Evolutionary conservation across 2,329 filamentous ascomycete genomes (phyloP).

Genomic region (Dothideomycetes sp.): DNA sequence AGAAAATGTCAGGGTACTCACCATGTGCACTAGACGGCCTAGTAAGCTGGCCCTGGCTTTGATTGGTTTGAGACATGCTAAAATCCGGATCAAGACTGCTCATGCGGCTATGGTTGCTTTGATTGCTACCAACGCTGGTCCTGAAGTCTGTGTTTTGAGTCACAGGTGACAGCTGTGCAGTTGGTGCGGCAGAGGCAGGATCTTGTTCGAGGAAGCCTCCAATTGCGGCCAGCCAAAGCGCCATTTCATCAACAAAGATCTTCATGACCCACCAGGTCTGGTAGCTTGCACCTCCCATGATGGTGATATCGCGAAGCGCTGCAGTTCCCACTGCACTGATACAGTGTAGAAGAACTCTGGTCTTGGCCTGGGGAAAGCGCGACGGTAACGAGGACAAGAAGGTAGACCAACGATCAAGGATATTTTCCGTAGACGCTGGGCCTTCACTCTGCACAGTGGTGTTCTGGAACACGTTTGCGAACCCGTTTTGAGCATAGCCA

Average conservation of each 20-base stretch:
- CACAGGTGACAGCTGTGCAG: slow-evolving; percentile 2
- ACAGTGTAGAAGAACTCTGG: slow-evolving; percentile 64
- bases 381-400: slow-evolving; percentile 59
- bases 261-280: slow-evolving; percentile 94
- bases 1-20: slow-evolving; percentile 5
- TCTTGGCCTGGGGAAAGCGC: slow-evolving; percentile 63
- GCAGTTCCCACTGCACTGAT: slow-evolving; percentile 66
- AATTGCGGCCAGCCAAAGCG: slow-evolving; percentile 76
- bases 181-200: slow-evolving; percentile 3
- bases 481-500: slow-evolving; percentile 32
- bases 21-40: slow-evolving; percentile 8
- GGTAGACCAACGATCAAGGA: slow-evolving; percentile 67
- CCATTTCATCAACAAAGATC: slow-evolving; percentile 92
- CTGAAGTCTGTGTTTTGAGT: slow-evolving; percentile 4
- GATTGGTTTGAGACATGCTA: slow-evolving; percentile 4
- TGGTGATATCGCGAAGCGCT: slow-evolving; percentile 70
- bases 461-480: slow-evolving; percentile 28
- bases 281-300: slow-evolving; percentile 67
- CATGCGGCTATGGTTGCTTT: slow-evolving; percentile 20
- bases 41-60: slow-evolving; percentile 3
- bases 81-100: slow-evolving; percentile 20
- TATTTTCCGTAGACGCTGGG: slow-evolving; percentile 42
- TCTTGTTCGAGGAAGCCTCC: slow-evolving; percentile 68
- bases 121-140: slow-evolving; percentile 12
- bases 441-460: slow-evolving; percentile 7